Conservation (phyloP, 768 basidiomycete genomes). For the Collybia sordida region DNA sequence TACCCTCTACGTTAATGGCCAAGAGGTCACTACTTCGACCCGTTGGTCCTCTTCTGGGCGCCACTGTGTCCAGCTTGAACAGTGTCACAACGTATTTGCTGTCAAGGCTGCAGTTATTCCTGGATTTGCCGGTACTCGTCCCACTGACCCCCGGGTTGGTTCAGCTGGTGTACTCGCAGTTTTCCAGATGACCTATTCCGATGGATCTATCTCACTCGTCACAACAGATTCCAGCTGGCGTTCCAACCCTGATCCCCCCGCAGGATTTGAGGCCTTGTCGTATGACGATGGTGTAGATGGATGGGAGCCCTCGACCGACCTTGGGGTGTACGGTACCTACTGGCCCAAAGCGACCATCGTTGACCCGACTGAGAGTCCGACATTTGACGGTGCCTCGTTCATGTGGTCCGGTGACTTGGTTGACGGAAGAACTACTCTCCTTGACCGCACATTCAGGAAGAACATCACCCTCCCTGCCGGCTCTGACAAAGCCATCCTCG, state of each 20-base stretch:
- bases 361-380: no score
- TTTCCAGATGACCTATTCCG: constrained; percentile 28
- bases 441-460: constrained; percentile 28
- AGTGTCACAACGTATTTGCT: constrained; percentile 31
- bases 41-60: constrained; percentile 18
- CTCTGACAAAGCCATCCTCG: constrained; percentile 18
- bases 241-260: constrained; percentile 17
- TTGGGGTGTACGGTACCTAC: constrained; percentile 11
- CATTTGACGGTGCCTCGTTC: no score
- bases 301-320: constrained; percentile 22
- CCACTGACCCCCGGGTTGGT: no score
- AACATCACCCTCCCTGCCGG: constrained; percentile 21
- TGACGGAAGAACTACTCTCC: constrained; percentile 14
- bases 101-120: constrained; percentile 20
- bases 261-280: constrained; percentile 25
- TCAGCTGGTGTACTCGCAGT: constrained; percentile 29
- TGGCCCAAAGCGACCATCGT: no score
- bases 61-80: constrained; percentile 26
- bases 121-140: constrained; percentile 7
- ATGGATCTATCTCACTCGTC: constrained; percentile 27
- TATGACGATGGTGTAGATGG: constrained; percentile 30
- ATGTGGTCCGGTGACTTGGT: constrained; percentile 31
- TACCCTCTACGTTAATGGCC: constrained; percentile 31
- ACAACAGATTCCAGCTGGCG: constrained; percentile 31
- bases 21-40: constrained; percentile 18